Evolutionary conservation across 129 eudicot species (phyloP).

Genomic region (Pittosporum tobira): DNA sequence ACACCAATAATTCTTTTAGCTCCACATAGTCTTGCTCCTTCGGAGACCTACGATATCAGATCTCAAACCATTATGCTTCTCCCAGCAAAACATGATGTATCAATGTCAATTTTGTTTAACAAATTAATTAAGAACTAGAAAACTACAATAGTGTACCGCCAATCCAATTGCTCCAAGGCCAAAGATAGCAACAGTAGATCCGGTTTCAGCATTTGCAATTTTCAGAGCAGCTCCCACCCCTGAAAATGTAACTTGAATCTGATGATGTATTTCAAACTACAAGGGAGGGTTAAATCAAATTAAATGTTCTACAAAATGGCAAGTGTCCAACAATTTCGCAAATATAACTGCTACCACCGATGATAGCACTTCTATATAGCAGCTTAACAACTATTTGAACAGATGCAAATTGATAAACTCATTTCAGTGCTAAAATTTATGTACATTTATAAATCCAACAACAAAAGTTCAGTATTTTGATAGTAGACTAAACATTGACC

Average conservation of each 20-base stretch:
- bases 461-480: no score
- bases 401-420: no score
- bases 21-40: constrained; percentile 59
- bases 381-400: no score
- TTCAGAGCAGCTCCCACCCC: constrained; percentile 67
- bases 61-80: background rate
- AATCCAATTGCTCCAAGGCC: constrained; percentile 68
- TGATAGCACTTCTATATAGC: no score
- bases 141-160: constrained; percentile 36
- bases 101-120: background rate
- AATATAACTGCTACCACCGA: no score
- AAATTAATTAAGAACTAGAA: background rate
- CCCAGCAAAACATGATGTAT: background rate
- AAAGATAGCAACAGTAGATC: constrained; percentile 60
- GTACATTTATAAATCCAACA: no score
- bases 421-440: no score
- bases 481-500: no score
- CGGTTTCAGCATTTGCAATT: constrained; percentile 53
- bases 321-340: no score
- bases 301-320: no score
- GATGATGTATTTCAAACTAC: background rate
- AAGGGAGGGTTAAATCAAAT: background rate
- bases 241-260: constrained; percentile 11
- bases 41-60: constrained; percentile 42
- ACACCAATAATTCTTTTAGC: constrained; percentile 59